Evolutionary conservation across 352 stramenopile species (phyloP).

Genomic region (Globisporangium rhizosaccharum): DNA sequence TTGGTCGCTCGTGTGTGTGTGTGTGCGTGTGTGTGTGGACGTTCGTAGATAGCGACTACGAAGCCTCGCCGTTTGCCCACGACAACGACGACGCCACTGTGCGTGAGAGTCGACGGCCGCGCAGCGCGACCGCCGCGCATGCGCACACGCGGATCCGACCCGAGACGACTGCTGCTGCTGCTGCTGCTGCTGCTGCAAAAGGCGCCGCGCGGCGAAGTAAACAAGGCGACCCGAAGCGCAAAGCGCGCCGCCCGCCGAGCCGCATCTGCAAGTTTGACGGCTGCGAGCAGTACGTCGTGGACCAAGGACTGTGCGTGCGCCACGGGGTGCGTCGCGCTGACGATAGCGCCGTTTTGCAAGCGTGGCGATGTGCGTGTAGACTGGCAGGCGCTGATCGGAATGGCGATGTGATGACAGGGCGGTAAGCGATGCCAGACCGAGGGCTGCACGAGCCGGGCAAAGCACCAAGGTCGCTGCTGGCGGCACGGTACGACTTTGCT

Average conservation of each 20-base stretch:
- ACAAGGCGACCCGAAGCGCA: constrained; percentile 40
- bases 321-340: constrained; percentile 2
- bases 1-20: not conserved
- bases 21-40: constrained; percentile 4
- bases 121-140: not conserved
- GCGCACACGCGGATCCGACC: not conserved
- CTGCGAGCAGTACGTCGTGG: constrained; percentile 17
- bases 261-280: constrained; percentile 17
- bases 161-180: constrained; percentile 9
- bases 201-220: constrained; percentile 13
- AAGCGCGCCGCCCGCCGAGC: constrained; percentile 21
- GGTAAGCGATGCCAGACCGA: constrained; percentile 56
- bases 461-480: constrained; percentile 71
- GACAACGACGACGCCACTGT: constrained; percentile 5
- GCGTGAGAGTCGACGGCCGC: not conserved
- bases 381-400: no score
- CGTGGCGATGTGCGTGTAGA: no score
- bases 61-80: constrained; percentile 6
- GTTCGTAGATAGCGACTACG: constrained; percentile 14
- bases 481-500: constrained; percentile 26
- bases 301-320: constrained; percentile 14
- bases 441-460: constrained; percentile 64
- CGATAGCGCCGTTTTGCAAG: no score
- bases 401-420: constrained; percentile 9
- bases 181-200: constrained; percentile 9